Percentiles rank a stretch among this genome's conserved stretches.
phyloP scores from a whole-genome alignment of 2,329 filamentous ascomycete species.

The Intubia oerlemansii region DNA sequence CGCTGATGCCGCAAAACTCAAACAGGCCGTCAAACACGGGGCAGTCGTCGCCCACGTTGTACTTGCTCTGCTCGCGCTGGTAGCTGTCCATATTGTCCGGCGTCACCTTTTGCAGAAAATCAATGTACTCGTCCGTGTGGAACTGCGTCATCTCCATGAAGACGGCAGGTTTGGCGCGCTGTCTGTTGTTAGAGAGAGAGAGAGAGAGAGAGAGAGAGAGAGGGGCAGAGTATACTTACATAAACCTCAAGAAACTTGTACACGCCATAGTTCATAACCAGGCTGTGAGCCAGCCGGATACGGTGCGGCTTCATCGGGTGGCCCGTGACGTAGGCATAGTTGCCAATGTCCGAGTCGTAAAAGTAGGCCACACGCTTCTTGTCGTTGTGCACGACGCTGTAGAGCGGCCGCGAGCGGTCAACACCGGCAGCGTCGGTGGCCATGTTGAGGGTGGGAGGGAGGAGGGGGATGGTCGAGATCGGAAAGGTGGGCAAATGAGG shows the following conservation, averaged over 20 bases:
- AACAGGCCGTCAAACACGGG: conserved; percentile 97
- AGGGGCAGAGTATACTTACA: conserved; percentile 26
- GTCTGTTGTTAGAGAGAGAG: conserved; percentile 4
- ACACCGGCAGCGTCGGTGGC: conserved; percentile 12
- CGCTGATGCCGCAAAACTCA: conserved; percentile 87
- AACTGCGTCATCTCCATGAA: conserved; percentile 84
- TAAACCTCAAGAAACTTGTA: conserved; percentile 96
- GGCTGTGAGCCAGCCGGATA: conserved; percentile 79
- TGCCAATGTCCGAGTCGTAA: conserved; percentile 94
- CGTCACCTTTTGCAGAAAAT: conserved; percentile 85
- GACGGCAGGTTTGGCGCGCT: conserved; percentile 73
- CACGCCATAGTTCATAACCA: conserved; percentile 89
- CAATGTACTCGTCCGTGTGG: conserved; percentile 87
- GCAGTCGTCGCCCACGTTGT: conserved; percentile 92
- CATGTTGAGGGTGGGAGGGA: conserved; percentile 5
- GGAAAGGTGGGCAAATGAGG: not conserved
- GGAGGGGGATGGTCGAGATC: not conserved
- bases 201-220: not conserved
- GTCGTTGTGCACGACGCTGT: conserved; percentile 13
- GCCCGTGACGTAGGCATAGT: conserved; percentile 90
- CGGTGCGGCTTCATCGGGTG: conserved; percentile 99
- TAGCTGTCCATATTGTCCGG: conserved; percentile 97
- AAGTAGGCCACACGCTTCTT: conserved; percentile 88
- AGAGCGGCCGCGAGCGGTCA: conserved; percentile 1
- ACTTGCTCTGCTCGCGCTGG: conserved; percentile 74